Evolutionary conservation across 108 stramenopile genomes (phyloP).

Genomic region (Stephanodiscus triporus): DNA sequence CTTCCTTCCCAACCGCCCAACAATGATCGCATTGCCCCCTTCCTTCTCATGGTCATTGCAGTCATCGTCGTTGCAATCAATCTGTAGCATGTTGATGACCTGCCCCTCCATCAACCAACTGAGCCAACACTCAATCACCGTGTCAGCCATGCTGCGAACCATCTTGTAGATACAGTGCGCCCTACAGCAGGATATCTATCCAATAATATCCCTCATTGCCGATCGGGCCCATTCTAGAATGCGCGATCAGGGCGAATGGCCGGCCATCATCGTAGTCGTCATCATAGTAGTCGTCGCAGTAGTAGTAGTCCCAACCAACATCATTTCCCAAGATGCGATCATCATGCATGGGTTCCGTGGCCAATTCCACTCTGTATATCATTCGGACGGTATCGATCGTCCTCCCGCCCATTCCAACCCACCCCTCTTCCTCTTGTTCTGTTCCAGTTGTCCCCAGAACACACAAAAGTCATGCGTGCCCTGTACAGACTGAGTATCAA

Average conservation of each 20-base stretch:
- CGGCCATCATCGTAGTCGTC: too few relatives aligned
- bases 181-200: slow-evolving; percentile 74
- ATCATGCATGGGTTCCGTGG: slow-evolving; percentile 25
- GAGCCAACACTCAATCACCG: slow-evolving; percentile 69
- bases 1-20: slow-evolving; percentile 33
- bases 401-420: not conserved
- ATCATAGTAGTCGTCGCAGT: too few relatives aligned
- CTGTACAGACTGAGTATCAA: slow-evolving; percentile 56
- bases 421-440: slow-evolving; percentile 50
- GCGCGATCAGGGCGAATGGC: too few relatives aligned
- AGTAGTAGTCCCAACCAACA: not conserved
- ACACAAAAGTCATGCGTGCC: slow-evolving; percentile 81
- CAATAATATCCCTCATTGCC: slow-evolving; percentile 64
- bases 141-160: slow-evolving; percentile 87
- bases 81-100: slow-evolving; percentile 52
- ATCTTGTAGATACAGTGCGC: slow-evolving; percentile 89
- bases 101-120: slow-evolving; percentile 49
- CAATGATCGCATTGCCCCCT: not conserved
- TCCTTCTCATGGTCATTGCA: slow-evolving; percentile 1
- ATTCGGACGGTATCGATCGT: slow-evolving; percentile 62
- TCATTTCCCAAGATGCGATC: too few relatives aligned
- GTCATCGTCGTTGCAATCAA: not conserved
- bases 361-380: slow-evolving; percentile 58
- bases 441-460: slow-evolving; percentile 78
- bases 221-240: not conserved